These are phyloP conservation scores for Coemansia sp. DNA, from an alignment of 192 early-diverging fungal species.

Conservation along the genomic window DNA sequence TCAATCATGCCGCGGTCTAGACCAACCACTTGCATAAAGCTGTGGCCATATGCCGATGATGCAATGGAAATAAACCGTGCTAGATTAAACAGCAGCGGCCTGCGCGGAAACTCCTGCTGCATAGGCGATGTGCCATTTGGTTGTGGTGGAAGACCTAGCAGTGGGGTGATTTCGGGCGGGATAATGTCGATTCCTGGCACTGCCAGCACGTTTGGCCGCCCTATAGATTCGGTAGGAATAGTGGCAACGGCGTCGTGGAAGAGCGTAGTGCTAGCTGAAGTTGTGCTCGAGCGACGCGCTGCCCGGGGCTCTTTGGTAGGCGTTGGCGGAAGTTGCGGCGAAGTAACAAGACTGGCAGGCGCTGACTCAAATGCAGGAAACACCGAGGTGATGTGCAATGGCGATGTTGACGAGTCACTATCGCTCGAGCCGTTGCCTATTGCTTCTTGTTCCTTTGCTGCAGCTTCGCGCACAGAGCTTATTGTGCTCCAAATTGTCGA, in stretches of 20 bases:
- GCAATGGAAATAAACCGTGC: slow-evolving; percentile 69
- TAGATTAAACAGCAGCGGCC: slow-evolving; percentile 65
- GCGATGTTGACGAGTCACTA: slow-evolving; percentile 9
- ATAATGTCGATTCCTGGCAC: neutral
- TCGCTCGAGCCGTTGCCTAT: slow-evolving; percentile 2
- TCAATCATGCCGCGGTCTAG: slow-evolving; percentile 50
- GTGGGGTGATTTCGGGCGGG: slow-evolving; percentile 6
- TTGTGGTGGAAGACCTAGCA: slow-evolving; percentile 41
- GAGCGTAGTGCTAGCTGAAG: neutral
- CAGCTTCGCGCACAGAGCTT: slow-evolving; percentile 30
- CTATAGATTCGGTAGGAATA: neutral
- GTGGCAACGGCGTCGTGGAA: neutral
- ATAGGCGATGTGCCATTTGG: slow-evolving; percentile 13
- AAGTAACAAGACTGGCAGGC: slow-evolving; percentile 42
- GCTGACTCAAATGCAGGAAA: slow-evolving; percentile 44
- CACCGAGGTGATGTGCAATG: slow-evolving; percentile 1
- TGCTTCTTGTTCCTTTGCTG: slow-evolving; percentile 13
- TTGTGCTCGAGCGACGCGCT: neutral
- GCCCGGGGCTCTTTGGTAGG: slow-evolving; percentile 1
- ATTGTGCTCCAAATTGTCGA: slow-evolving; percentile 31
- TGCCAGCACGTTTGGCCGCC: neutral
- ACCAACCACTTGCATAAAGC: slow-evolving; percentile 73
- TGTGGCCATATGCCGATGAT: slow-evolving; percentile 69
- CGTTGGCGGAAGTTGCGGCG: slow-evolving; percentile 36
- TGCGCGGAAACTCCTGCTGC: slow-evolving; percentile 45